phyloP scores from a whole-genome alignment of 1,284 basidiomycete genomes.

The Cystobasidiaceae sp. region DNA sequence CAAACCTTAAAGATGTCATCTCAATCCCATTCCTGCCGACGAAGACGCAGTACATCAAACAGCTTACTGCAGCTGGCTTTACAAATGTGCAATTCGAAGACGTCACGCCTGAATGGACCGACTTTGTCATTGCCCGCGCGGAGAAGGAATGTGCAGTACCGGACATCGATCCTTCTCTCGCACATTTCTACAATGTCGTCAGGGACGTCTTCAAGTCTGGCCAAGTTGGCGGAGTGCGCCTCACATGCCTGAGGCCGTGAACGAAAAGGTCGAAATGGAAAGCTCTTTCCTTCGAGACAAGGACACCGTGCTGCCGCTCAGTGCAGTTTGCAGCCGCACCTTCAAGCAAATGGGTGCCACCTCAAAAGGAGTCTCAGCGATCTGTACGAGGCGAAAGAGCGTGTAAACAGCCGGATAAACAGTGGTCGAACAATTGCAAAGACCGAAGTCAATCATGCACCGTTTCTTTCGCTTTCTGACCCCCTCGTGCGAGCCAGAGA shows the following conservation, averaged over 20 bases:
- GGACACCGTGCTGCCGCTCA: too few relatives aligned
- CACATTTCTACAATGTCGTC: not conserved
- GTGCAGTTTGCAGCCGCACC: too few relatives aligned
- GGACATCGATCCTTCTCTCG: not conserved
- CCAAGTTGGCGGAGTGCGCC: not conserved
- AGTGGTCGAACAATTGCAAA: too few relatives aligned
- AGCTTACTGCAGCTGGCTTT: not conserved
- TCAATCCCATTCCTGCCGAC: not conserved
- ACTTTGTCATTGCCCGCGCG: too few relatives aligned
- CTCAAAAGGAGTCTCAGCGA: too few relatives aligned
- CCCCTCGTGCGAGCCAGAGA: too few relatives aligned
- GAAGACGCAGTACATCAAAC: not conserved
- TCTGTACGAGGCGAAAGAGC: too few relatives aligned
- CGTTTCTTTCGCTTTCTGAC: too few relatives aligned
- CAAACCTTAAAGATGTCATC: not conserved
- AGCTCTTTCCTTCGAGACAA: too few relatives aligned
- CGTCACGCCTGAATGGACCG: not conserved
- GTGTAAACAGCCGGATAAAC: too few relatives aligned
- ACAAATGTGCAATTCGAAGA: not conserved
- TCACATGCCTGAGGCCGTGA: not conserved
- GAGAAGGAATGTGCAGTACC: not conserved
- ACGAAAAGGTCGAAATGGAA: not conserved
- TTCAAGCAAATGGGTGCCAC: too few relatives aligned
- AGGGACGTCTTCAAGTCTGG: not conserved
- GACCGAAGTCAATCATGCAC: too few relatives aligned